A percentile compares a stretch with the other conserved stretches of the same genome.
Evolutionary conservation across 345 rosid species (phyloP).

Genomic region (Nasturtium officinale): DNA sequence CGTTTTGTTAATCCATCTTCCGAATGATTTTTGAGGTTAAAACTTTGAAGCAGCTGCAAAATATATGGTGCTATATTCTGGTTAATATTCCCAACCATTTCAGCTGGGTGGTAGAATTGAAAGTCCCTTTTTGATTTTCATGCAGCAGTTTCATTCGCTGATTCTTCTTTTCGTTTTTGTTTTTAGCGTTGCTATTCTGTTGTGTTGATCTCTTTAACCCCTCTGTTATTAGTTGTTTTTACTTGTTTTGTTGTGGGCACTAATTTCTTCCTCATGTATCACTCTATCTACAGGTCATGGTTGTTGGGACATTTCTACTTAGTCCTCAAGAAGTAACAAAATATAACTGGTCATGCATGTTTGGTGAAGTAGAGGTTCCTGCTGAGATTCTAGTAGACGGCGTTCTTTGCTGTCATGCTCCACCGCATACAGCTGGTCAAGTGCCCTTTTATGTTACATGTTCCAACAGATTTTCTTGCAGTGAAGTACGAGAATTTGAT

Average conservation of each 20-base stretch:
- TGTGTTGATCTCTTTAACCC: conserved; percentile 11
- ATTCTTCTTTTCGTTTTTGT: background rate
- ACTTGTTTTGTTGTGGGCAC: conserved; percentile 4
- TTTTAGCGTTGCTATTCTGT: conserved; percentile 2
- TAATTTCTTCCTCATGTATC: conserved; percentile 13
- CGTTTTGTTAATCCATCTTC: background rate
- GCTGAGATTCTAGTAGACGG: conserved; percentile 75
- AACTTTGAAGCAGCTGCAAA: conserved; percentile 6
- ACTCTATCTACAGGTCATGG: conserved; percentile 58
- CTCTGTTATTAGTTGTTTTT: conserved; percentile 13
- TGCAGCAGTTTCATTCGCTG: background rate
- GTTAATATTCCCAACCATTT: background rate
- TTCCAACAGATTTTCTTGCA: conserved; percentile 89
- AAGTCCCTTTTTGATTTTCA: conserved; percentile 4
- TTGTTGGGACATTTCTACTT: conserved; percentile 69
- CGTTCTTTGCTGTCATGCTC: conserved; percentile 74
- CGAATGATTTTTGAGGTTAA: background rate
- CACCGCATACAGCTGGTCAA: conserved; percentile 63
- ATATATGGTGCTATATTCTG: background rate
- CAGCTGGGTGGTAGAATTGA: background rate
- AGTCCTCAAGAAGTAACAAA: conserved; percentile 58
- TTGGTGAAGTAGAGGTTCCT: conserved; percentile 95
- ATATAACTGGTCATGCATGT: conserved; percentile 92
- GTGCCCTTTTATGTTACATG: conserved; percentile 92
- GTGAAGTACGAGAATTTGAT: conserved; percentile 93